Percentiles rank a stretch among this genome's conserved stretches.
Conservation (phyloP, 495 filamentous ascomycete species). For the Penicillium steckii region DNA sequence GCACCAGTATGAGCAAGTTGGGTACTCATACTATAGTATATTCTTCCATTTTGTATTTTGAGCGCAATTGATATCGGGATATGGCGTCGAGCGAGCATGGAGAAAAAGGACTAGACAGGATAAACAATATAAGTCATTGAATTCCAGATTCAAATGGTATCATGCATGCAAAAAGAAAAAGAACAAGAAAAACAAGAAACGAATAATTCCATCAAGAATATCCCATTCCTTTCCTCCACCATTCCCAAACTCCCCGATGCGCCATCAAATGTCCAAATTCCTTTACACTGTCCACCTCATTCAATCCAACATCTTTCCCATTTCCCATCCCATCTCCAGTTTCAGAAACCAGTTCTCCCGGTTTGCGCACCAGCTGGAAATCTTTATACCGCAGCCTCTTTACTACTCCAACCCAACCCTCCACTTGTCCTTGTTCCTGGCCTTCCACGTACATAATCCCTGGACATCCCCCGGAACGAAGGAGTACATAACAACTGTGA, state of each 20-base stretch:
- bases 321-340: neutral
- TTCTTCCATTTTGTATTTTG: neutral
- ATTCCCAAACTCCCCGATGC: conserved; percentile 39
- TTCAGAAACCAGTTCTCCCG: conserved; percentile 27
- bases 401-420: conserved; percentile 57
- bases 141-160: conserved; percentile 2
- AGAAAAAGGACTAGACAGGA: neutral
- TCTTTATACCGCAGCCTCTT: conserved; percentile 50
- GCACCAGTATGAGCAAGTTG: conserved; percentile 36
- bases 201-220: conserved; percentile 27
- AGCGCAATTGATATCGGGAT: neutral
- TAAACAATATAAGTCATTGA: neutral
- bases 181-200: neutral
- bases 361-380: conserved; percentile 44
- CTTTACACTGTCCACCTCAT: conserved; percentile 44
- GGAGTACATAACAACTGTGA: conserved; percentile 56
- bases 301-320: conserved; percentile 16
- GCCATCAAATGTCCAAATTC: conserved; percentile 47
- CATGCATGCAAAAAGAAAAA: neutral
- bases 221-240: conserved; percentile 53
- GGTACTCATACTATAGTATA: neutral
- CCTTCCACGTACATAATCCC: conserved; percentile 80
- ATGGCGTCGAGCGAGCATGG: neutral
- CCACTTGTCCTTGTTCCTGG: conserved; percentile 44
- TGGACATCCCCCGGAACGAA: conserved; percentile 64